Conservation (phyloP, 257 asterid genomes). For the Vinca minor region DNA sequence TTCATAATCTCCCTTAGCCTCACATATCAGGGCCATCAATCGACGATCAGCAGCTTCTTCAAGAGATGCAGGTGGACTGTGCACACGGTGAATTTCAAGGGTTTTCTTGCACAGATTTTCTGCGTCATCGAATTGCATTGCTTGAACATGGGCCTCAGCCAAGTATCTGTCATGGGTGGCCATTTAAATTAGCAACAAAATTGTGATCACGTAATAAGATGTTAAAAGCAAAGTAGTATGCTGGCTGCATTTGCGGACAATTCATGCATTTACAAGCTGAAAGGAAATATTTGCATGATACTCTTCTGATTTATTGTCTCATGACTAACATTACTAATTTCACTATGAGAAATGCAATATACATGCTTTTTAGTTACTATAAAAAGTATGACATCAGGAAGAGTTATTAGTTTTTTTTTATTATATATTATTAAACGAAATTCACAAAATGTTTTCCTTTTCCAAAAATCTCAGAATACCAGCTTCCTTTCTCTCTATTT, state of each 20-base stretch:
- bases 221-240: neutral
- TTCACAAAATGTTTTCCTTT: neutral
- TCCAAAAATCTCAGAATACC: neutral
- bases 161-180: slow-evolving; percentile 47
- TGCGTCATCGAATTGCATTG: slow-evolving; percentile 95
- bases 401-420: neutral
- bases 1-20: slow-evolving; percentile 90
- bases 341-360: neutral
- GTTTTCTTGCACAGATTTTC: slow-evolving; percentile 76
- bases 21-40: slow-evolving; percentile 92
- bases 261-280: too few relatives aligned
- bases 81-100: slow-evolving; percentile 93
- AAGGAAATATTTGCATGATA: neutral
- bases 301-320: neutral
- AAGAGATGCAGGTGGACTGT: slow-evolving; percentile 97
- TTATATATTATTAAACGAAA: neutral
- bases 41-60: slow-evolving; percentile 99
- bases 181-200: neutral
- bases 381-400: neutral
- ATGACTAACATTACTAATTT: neutral
- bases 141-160: slow-evolving; percentile 98
- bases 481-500: neutral
- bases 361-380: neutral
- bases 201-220: neutral
- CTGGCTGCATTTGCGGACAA: neutral